These are phyloP conservation scores for Metschnikowia vanudenii DNA, from an alignment of 805 yeast species.

Conservation along the genomic window DNA sequence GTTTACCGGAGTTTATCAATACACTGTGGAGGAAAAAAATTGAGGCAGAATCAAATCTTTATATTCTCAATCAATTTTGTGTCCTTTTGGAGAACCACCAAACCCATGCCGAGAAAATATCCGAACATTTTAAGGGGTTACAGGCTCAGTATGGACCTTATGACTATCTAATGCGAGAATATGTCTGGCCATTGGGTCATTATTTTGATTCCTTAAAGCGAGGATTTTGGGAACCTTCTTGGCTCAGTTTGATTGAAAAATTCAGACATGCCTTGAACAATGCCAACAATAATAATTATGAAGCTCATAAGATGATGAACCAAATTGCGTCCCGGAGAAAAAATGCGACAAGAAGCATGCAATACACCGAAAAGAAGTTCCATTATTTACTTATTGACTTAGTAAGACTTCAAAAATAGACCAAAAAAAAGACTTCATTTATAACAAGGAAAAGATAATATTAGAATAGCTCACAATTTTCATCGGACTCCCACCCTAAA, in stretches of 20 bases:
- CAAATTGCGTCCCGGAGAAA: constrained; percentile 1
- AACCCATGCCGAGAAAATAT: not conserved
- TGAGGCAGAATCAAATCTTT: constrained; percentile 4
- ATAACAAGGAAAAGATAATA: not conserved
- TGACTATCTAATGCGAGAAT: constrained; percentile 7
- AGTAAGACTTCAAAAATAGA: not conserved
- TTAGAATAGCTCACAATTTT: not conserved
- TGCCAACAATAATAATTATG: constrained; percentile 4
- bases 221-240: not conserved
- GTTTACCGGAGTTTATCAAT: constrained; percentile 3
- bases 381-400: not conserved
- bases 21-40: constrained; percentile 1
- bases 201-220: constrained; percentile 9
- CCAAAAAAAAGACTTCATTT: not conserved
- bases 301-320: constrained; percentile 8
- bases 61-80: constrained; percentile 3
- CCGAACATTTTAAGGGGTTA: constrained; percentile 1
- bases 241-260: constrained; percentile 3
- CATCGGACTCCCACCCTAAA: not conserved
- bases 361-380: not conserved
- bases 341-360: not conserved
- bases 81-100: constrained; percentile 1
- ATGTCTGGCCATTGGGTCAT: constrained; percentile 9
- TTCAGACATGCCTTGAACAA: constrained; percentile 1
- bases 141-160: not conserved